Conservation (phyloP, 768 basidiomycete genomes). For the Trametes cinnabarina region DNA sequence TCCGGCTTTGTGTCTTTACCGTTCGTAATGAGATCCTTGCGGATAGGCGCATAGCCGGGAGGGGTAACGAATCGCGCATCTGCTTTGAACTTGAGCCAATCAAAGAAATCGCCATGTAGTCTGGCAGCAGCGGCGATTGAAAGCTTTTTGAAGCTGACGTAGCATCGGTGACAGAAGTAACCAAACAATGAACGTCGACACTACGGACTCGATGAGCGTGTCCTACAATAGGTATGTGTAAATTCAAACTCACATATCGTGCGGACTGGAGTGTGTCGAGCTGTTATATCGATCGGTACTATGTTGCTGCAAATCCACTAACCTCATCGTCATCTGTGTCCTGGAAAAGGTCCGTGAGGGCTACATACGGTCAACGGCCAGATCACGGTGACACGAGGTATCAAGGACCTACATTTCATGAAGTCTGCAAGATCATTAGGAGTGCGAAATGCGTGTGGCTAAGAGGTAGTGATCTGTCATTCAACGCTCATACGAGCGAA, state of each 20-base stretch:
- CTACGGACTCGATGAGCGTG: slow-evolving; percentile 34
- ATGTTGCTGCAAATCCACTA: slow-evolving; percentile 11
- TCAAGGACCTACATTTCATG: slow-evolving; percentile 22
- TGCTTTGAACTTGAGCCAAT: slow-evolving; percentile 43
- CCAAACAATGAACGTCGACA: slow-evolving; percentile 76
- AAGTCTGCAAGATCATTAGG: slow-evolving; percentile 21
- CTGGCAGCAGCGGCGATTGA: slow-evolving; percentile 70
- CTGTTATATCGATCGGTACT: background rate
- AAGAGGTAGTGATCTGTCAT: background rate
- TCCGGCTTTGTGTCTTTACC: too few species aligned
- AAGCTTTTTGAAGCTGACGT: slow-evolving; percentile 70
- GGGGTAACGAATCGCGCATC: background rate
- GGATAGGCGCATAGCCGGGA: slow-evolving; percentile 16
- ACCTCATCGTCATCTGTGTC: slow-evolving; percentile 60
- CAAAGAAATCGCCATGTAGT: slow-evolving; percentile 63
- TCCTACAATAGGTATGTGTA: too few species aligned
- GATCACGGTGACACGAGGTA: too few species aligned
- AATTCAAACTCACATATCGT: slow-evolving; percentile 21
- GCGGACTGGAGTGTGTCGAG: background rate
- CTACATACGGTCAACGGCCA: background rate
- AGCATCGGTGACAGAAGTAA: slow-evolving; percentile 76
- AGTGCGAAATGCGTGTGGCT: background rate
- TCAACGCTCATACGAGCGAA: background rate
- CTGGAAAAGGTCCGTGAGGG: slow-evolving; percentile 20
- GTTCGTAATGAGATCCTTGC: slow-evolving; percentile 51